A percentile compares a stretch with the other conserved stretches of the same genome.
Conservation (phyloP, 2,329 filamentous ascomycete genomes). For the Fusarium xylarioides region DNA sequence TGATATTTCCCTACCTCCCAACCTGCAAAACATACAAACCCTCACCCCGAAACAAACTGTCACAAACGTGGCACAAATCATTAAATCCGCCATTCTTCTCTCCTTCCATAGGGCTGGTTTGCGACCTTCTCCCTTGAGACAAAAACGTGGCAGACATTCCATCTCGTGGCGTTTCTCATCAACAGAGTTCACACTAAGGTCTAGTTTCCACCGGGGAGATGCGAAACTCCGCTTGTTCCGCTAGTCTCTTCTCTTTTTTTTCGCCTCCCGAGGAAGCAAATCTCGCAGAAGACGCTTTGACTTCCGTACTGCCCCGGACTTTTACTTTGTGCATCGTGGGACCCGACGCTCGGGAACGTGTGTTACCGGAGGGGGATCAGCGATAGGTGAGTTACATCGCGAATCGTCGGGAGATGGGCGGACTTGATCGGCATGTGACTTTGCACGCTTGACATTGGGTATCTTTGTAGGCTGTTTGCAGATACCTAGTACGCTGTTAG, state of each 20-base stretch:
- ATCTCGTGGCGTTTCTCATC: not conserved
- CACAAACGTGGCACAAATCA: not conserved
- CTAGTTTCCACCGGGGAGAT: not conserved
- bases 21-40: not conserved
- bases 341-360: not conserved
- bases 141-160: not conserved
- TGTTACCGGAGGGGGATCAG: not conserved
- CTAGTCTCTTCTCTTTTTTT: not conserved
- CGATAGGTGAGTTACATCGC: not conserved
- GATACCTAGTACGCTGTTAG: not conserved
- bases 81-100: rapidly evolving
- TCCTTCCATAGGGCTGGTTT: not conserved
- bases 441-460: not conserved
- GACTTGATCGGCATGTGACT: not conserved
- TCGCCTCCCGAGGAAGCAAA: not conserved
- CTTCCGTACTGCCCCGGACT: not conserved
- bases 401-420: not conserved
- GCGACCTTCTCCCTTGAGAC: not conserved
- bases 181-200: not conserved
- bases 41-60: not conserved
- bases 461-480: not conserved
- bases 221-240: not conserved
- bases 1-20: not conserved
- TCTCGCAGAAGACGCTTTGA: not conserved
- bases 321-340: not conserved